Evolutionary conservation across 805 yeast genomes (phyloP), one percentile per base, ranked within the genome.

Genomic region (Kazachstania bromeliacearum): DNA sequence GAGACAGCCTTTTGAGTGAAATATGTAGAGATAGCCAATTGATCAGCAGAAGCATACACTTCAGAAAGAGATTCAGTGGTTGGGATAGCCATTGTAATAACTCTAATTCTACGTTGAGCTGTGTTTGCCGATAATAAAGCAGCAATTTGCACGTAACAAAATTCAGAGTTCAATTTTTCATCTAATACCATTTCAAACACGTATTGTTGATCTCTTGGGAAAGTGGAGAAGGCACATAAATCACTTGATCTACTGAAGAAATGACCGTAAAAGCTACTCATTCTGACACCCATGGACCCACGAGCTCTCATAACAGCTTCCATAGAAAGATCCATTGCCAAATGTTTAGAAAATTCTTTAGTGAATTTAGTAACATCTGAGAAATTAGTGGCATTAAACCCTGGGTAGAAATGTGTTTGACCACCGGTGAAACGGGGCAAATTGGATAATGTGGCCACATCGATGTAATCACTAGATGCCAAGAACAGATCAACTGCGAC

Each of bases 281-380:
- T 81, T 59, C 88, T 77, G 43, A 92, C 58, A 16, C 97, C 97
- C 40, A 85, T 75, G 1, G 95, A 80, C 26, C 95, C 94, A 66
- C 98, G 79, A 28, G 92, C 89, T 61, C 97, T 79, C 66, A 92
- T 71, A n/a, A 92, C 97, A 5, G 96, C 95, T 65, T 92, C 99
- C 51, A 84, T 66, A 8, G 85, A 84, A 54, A 87, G 70, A 52
- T 92, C 97, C 80, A 80, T 83, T 4, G 94, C 75, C 50, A 92
- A 66, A 53, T 85, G 94, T 55, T 83, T 85, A 38, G 89, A 74
- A 35, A 92, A 73, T 67, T 92, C 98, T 53, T 77, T 80, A 4
- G 92, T 74, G 46, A 88, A 75, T 63, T 92, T 92, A n/a, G 28
- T 25, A 14, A 32, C 34, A 35, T 39, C 41, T 7, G 32, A 28